Evolutionary conservation across 768 basidiomycete species (phyloP).

Genomic region (Lactarius indigo): DNA sequence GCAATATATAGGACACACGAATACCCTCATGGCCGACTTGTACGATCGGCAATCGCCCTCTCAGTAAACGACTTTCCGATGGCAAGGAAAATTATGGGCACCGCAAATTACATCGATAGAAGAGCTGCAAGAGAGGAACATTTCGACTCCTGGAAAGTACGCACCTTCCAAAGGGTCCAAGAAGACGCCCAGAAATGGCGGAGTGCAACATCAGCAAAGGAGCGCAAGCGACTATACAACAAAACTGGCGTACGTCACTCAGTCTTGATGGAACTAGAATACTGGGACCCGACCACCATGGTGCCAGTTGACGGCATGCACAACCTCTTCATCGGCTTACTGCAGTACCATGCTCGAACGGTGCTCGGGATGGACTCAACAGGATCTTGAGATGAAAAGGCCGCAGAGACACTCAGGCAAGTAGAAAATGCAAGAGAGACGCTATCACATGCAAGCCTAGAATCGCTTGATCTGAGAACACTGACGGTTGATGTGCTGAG

Average conservation of each 20-base stretch:
- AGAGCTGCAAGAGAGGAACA: background rate
- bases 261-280: conserved; percentile 28
- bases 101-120: background rate
- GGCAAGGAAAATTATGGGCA: conserved; percentile 4
- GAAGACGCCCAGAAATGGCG: conserved; percentile 24
- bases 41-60: background rate
- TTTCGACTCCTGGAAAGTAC: background rate
- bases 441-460: background rate
- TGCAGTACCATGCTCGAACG: conserved; percentile 23
- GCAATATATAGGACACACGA: conserved; percentile 24
- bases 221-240: conserved; percentile 18
- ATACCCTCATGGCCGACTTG: background rate
- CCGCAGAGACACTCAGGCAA: background rate
- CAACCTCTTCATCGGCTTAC: conserved; percentile 23
- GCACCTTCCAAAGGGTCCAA: conserved; percentile 8
- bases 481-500: background rate
- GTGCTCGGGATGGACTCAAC: conserved; percentile 19
- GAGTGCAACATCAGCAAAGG: conserved; percentile 16
- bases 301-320: conserved; percentile 31
- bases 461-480: background rate
- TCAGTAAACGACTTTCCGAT: conserved; percentile 5
- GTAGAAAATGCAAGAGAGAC: background rate
- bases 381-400: background rate
- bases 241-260: conserved; percentile 30
- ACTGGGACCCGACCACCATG: conserved; percentile 29